Evolutionary conservation across 2,329 filamentous ascomycete genomes (phyloP), one percentile per base, ranked within the genome.

Genomic region (Talaromyces sp.): DNA sequence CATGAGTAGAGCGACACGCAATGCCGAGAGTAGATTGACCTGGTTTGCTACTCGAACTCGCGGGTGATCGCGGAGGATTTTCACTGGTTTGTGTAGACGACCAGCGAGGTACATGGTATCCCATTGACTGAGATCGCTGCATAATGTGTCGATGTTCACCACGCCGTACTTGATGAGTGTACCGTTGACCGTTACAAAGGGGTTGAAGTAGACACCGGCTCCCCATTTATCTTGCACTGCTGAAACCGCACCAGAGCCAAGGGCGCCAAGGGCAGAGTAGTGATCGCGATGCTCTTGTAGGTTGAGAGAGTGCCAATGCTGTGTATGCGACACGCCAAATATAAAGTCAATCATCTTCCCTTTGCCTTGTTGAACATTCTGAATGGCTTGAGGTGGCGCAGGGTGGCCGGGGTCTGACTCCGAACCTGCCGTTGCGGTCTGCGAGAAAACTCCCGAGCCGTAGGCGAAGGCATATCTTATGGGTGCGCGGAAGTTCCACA

Each of bases 341-440:
- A 99, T 95, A 71, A 99, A 96, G 75, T 99, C 94, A 63, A 99
- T 96, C 87, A 97, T 96, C 77, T 97, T 97, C 11, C 91, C 91
- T 1, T 86, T 86, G 31, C 90, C 89, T 66, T 90, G 87, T 73
- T 97, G 93, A 64, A 91, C 89, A 64, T 91, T 89, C 64, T 88
- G 80, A 7, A 97, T 86, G 1, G 90, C 89, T 54, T 85, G 80
- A 1, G 91, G 90, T 1, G 93, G 87, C 61, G 91, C 87, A 6
- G 92, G 88, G 69, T 97, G 93, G 19, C 83, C 81, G 22, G 69
- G 77, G 5, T 55, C 57, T 69, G 62, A 69, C 55, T 66, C 69
- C 37, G 67, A 64, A 4, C 67, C 64, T 45, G 77, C 73, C 41
- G 72, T 71, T 63, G 81, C 81, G 51, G 78, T 77, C 71, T 99